Percentiles rank a stretch among this genome's conserved stretches.
Evolutionary conservation across 495 filamentous ascomycete species (phyloP).

Genomic region (Podospora comata): DNA sequence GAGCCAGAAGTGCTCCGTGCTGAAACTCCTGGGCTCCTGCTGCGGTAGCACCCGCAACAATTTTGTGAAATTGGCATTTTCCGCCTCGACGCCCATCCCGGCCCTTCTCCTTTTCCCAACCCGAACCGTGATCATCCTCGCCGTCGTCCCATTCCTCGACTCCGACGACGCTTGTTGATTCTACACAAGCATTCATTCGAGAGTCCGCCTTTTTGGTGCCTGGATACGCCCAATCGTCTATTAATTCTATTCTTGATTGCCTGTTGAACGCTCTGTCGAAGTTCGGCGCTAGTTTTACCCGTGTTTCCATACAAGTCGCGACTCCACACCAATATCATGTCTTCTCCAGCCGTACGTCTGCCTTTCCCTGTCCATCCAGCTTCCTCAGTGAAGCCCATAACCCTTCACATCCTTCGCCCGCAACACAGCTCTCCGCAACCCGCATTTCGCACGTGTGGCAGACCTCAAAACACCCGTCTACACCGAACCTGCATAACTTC

Average conservation of each 20-base stretch:
- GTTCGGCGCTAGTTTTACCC: conserved; percentile 29
- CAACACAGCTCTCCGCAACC: conserved; percentile 11
- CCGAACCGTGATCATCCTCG: conserved; percentile 25
- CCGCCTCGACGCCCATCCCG: conserved; percentile 27
- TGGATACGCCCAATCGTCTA: conserved; percentile 24
- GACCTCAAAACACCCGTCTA: conserved; percentile 15
- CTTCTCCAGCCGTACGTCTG: conserved; percentile 39
- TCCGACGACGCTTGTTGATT: background rate
- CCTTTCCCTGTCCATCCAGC: conserved; percentile 21
- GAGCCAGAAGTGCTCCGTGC: conserved; percentile 25
- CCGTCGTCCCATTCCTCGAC: conserved; percentile 8
- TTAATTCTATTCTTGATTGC: conserved; percentile 25
- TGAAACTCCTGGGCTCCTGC: conserved; percentile 21
- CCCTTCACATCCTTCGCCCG: conserved; percentile 3
- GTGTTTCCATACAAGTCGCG: conserved; percentile 21
- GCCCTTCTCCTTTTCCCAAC: conserved; percentile 38
- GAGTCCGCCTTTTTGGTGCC: conserved; percentile 24
- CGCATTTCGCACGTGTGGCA: conserved; percentile 3
- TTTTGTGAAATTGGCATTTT: conserved; percentile 43
- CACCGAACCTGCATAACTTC: conserved; percentile 8
- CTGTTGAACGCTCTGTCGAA: background rate
- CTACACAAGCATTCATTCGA: background rate
- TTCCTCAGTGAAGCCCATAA: conserved; percentile 5
- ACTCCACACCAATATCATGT: conserved; percentile 32
- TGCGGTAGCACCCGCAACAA: conserved; percentile 35